A percentile compares a stretch with the other conserved stretches of the same genome.
Evolutionary conservation across 768 basidiomycete species (phyloP).

Genomic region (Termitomyces sp.): DNA sequence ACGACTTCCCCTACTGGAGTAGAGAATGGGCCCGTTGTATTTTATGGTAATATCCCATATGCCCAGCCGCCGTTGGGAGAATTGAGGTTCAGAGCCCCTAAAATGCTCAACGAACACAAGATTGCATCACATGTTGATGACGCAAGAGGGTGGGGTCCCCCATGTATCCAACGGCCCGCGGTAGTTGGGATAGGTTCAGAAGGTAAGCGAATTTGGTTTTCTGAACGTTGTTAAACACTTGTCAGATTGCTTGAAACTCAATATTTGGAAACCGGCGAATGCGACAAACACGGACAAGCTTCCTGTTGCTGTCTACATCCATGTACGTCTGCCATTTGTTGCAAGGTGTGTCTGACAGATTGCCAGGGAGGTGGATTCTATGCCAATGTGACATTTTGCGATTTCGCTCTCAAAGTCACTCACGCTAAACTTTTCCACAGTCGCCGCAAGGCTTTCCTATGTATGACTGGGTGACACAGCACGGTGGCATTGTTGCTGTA

Average conservation of each 20-base stretch:
- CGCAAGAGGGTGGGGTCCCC: conserved; percentile 37
- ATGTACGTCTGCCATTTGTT: conserved; percentile 20
- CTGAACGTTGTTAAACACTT: not conserved
- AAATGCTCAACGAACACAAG: conserved; percentile 25
- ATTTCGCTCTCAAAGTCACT: not conserved
- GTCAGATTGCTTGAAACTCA: conserved; percentile 34
- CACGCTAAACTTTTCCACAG: conserved; percentile 13
- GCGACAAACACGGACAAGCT: conserved; percentile 27
- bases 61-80: conserved; percentile 35
- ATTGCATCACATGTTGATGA: conserved; percentile 24
- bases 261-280: conserved; percentile 36
- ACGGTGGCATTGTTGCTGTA: conserved; percentile 27
- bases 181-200: conserved; percentile 39
- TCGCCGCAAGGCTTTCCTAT: conserved; percentile 42
- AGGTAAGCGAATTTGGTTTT: conserved; percentile 19
- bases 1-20: conserved; percentile 30
- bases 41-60: conserved; percentile 37
- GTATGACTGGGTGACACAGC: conserved; percentile 40
- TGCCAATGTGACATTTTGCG: not conserved
- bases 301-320: conserved; percentile 37
- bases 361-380: conserved; percentile 1
- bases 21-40: conserved; percentile 29
- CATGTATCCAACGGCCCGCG: conserved; percentile 42
- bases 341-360: not conserved
- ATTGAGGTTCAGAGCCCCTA: conserved; percentile 33